These are phyloP conservation scores for Bryum argenteum DNA, from an alignment of 225 moss, liverwort and hornwort genomes.

Conservation along the genomic window DNA sequence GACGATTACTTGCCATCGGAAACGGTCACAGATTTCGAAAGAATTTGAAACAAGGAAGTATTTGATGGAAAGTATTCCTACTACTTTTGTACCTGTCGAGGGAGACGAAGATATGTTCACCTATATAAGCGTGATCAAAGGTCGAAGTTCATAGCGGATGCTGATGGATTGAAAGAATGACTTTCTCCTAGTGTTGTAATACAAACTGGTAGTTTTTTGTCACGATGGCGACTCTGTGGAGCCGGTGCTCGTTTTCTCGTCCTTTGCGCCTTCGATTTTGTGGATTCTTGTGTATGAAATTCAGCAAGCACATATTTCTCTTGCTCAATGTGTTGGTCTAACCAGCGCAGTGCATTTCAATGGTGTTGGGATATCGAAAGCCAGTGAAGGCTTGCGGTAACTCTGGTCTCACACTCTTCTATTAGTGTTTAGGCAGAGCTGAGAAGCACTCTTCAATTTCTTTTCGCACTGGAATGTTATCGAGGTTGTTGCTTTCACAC, in stretches of 20 bases:
- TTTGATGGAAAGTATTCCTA: background rate
- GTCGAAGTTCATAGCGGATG: background rate
- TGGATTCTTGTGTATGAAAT: too few species aligned
- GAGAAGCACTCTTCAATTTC: background rate
- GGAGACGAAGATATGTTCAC: background rate
- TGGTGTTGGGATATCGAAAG: background rate
- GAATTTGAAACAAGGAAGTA: constrained; percentile 4
- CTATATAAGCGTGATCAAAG: background rate
- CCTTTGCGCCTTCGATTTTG: too few species aligned
- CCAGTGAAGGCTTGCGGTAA: background rate
- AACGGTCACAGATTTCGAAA: constrained; percentile 13
- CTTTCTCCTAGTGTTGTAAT: constrained; percentile 7
- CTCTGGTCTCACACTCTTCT: background rate
- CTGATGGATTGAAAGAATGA: background rate
- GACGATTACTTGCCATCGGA: constrained; percentile 9
- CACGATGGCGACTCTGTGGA: constrained; percentile 8
- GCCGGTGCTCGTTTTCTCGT: too few species aligned
- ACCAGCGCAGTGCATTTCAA: background rate
- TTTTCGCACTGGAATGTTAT: background rate
- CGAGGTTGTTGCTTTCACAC: background rate
- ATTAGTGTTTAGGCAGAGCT: background rate
- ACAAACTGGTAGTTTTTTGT: constrained; percentile 9
- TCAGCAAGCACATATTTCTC: constrained; percentile 11
- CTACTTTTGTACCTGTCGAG: background rate
- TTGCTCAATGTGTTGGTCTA: constrained; percentile 8